These are phyloP conservation scores for Melaleuca quinquenervia DNA, from an alignment of 345 rosid species.

Conservation along the genomic window DNA sequence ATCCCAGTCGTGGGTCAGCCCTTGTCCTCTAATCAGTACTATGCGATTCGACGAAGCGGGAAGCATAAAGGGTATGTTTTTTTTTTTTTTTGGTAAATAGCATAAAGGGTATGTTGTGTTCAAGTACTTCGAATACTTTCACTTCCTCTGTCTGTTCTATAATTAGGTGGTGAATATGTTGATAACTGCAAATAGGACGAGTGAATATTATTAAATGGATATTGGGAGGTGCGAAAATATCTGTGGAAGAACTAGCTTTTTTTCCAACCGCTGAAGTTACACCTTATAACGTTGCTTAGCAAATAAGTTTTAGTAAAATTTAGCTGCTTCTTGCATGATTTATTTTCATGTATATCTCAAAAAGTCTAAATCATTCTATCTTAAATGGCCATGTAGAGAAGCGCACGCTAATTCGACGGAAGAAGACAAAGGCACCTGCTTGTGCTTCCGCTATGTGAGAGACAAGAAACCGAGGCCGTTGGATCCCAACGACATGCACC, in stretches of 20 bases:
- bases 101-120: conserved; percentile 9
- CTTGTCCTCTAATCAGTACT: conserved; percentile 21
- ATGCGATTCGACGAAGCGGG: conserved; percentile 2
- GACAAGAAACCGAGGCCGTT: conserved; percentile 18
- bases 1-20: conserved; percentile 30
- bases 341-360: background rate
- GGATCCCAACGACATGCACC: conserved; percentile 12
- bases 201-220: background rate
- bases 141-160: background rate
- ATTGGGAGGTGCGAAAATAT: background rate
- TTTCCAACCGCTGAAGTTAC: background rate
- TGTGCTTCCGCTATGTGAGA: conserved; percentile 7
- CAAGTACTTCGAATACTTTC: background rate
- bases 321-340: background rate
- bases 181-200: background rate
- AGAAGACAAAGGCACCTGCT: conserved; percentile 20
- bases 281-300: background rate
- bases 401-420: conserved; percentile 29
- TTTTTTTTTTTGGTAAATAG: too few species aligned
- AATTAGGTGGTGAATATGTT: background rate
- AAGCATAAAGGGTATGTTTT: conserved; percentile 10
- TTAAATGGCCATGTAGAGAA: conserved; percentile 12
- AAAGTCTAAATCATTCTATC: background rate
- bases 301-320: background rate
- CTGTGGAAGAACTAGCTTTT: background rate